phyloP scores from a whole-genome alignment of 1,284 basidiomycete species.

The Fomitopsis schrenkii region DNA sequence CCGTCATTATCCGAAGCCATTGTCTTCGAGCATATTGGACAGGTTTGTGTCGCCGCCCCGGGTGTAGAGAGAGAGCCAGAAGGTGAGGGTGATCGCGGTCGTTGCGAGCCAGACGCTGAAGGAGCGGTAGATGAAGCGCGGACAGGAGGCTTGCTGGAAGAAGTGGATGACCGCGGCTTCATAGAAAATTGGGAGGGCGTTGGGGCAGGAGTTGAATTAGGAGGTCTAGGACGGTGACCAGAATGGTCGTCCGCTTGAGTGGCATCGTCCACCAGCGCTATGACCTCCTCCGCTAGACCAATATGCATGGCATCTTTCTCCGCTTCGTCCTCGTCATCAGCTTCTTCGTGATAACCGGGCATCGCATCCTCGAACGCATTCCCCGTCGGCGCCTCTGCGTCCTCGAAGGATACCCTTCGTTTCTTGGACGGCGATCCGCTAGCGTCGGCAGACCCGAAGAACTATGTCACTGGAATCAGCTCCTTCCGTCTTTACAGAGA shows the following conservation, averaged over 20 bases:
- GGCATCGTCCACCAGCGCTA: slow-evolving; percentile 32
- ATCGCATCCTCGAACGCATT: slow-evolving; percentile 35
- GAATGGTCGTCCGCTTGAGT: slow-evolving; percentile 1
- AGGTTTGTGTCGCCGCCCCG: slow-evolving; percentile 31
- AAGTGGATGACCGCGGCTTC: neutral
- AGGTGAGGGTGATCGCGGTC: slow-evolving; percentile 5
- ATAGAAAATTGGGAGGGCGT: neutral
- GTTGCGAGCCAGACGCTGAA: neutral
- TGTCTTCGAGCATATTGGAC: slow-evolving; percentile 61
- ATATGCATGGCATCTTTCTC: slow-evolving; percentile 26
- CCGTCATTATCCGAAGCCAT: slow-evolving; percentile 61
- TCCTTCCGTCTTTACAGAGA: neutral
- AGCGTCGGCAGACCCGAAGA: slow-evolving; percentile 42
- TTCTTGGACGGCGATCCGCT: slow-evolving; percentile 38
- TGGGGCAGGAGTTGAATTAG: neutral
- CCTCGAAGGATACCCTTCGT: slow-evolving; percentile 13
- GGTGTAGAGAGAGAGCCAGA: slow-evolving; percentile 8
- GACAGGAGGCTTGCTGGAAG: too few relatives aligned
- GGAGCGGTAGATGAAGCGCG: neutral
- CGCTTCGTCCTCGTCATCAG: slow-evolving; percentile 18
- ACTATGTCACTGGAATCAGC: slow-evolving; percentile 33
- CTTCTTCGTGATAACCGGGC: slow-evolving; percentile 48
- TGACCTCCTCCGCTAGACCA: slow-evolving; percentile 50
- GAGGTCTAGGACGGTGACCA: slow-evolving; percentile 11
- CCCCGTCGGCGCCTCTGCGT: neutral